Evolutionary conservation across 139 green algal species (phyloP).

Genomic region (Dunaliella sp.): DNA sequence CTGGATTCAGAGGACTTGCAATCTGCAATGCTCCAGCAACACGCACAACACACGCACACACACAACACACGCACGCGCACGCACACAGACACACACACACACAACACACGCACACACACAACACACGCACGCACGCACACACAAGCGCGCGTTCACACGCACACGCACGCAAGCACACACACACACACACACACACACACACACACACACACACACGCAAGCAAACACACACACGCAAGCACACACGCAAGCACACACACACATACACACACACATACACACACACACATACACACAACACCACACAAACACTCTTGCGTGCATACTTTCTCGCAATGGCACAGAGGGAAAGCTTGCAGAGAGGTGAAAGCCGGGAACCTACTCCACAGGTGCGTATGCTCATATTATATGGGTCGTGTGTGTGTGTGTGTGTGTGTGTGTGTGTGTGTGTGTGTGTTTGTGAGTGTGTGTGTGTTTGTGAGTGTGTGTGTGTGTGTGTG

Average conservation of each 20-base stretch:
- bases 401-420: not conserved
- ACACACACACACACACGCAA: not conserved
- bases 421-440: not conserved
- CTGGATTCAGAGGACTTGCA: too few relatives aligned
- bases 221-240: not conserved
- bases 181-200: constrained; percentile 4
- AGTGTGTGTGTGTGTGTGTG: not conserved
- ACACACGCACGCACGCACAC: not conserved
- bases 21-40: too few relatives aligned
- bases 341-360: not conserved
- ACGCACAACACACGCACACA: too few relatives aligned
- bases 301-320: not conserved
- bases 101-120: too few relatives aligned
- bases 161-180: not conserved
- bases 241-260: not conserved
- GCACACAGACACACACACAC: too few relatives aligned
- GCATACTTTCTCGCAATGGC: constrained; percentile 1
- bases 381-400: too few relatives aligned
- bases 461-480: not conserved
- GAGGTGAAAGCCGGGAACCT: too few relatives aligned
- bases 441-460: not conserved
- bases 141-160: not conserved
- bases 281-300: not conserved
- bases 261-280: constrained; percentile 3
- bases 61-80: too few relatives aligned